phyloP scores from a whole-genome alignment of 2,329 filamentous ascomycete species.

The Decorospora gaudefroyi region DNA sequence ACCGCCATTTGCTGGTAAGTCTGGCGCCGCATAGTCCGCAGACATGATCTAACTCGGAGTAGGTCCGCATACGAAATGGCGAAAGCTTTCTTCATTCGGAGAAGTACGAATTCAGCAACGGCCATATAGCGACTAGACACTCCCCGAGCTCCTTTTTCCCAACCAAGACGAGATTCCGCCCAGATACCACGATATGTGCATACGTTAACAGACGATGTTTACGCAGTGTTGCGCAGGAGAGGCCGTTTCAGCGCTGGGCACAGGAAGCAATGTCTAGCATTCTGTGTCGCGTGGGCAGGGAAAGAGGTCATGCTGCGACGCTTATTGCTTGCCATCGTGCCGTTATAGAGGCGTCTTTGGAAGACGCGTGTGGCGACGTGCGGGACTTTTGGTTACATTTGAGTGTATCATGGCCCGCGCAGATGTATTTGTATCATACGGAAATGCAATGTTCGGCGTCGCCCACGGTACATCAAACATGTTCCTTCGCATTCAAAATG shows the following conservation, averaged over 20 bases:
- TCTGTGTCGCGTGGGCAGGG: slow-evolving; percentile 21
- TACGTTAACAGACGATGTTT: slow-evolving; percentile 19
- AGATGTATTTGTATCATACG: slow-evolving; percentile 41
- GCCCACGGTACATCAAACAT: slow-evolving; percentile 4
- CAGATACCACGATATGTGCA: slow-evolving; percentile 15
- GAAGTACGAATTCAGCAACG: slow-evolving; percentile 38
- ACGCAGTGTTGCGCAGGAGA: slow-evolving; percentile 15
- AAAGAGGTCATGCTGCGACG: slow-evolving; percentile 20
- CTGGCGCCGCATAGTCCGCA: neutral
- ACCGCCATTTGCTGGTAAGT: slow-evolving; percentile 97
- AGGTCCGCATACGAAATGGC: slow-evolving; percentile 71
- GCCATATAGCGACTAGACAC: slow-evolving; percentile 24
- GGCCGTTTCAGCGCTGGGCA: slow-evolving; percentile 23
- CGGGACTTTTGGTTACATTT: slow-evolving; percentile 29
- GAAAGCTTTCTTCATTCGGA: slow-evolving; percentile 66
- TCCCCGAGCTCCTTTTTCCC: slow-evolving; percentile 5
- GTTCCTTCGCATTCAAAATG: slow-evolving; percentile 1
- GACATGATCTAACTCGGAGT: slow-evolving; percentile 14
- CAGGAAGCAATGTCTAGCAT: slow-evolving; percentile 22
- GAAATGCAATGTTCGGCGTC: slow-evolving; percentile 19
- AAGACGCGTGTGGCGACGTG: slow-evolving; percentile 36
- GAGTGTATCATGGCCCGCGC: slow-evolving; percentile 32
- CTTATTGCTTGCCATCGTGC: slow-evolving; percentile 31
- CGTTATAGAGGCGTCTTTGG: slow-evolving; percentile 37
- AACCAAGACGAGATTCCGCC: slow-evolving; percentile 6